These are phyloP conservation scores for Chlorella vulgaris DNA, from an alignment of 139 green algal species.

Conservation along the genomic window DNA sequence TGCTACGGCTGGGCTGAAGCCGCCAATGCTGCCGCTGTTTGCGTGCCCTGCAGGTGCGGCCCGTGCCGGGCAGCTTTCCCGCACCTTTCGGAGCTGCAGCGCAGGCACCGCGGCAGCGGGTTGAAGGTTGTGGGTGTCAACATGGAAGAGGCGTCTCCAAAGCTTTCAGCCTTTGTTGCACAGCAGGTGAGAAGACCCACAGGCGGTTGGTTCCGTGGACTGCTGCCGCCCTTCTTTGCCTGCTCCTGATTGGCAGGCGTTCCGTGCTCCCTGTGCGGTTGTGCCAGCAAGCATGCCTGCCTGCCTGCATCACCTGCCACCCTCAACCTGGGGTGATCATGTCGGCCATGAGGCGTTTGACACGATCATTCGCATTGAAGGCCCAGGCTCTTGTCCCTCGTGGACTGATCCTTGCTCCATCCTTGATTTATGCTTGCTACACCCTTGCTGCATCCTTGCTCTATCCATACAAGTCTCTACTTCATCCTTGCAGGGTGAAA, in stretches of 20 bases:
- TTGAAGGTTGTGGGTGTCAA: slow-evolving; percentile 44
- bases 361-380: too few relatives aligned
- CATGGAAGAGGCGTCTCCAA: slow-evolving; percentile 28
- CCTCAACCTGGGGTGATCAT: too few relatives aligned
- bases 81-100: slow-evolving; percentile 36
- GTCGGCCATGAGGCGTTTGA: too few relatives aligned
- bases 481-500: slow-evolving; percentile 30
- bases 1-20: too few relatives aligned
- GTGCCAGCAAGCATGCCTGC: too few relatives aligned
- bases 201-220: not conserved
- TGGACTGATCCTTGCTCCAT: too few relatives aligned
- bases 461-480: not conserved
- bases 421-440: not conserved
- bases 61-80: slow-evolving; percentile 48
- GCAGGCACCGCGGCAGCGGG: slow-evolving; percentile 31
- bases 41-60: slow-evolving; percentile 36
- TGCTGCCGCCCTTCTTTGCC: not conserved
- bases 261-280: too few relatives aligned
- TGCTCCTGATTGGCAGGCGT: not conserved
- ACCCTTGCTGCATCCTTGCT: not conserved
- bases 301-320: too few relatives aligned
- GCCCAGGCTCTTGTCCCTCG: too few relatives aligned
- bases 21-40: too few relatives aligned
- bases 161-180: slow-evolving; percentile 18
- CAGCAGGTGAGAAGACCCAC: slow-evolving; percentile 27